Percentiles rank a stretch among this genome's conserved stretches.
phyloP scores from a whole-genome alignment of 371 early-diverging fungal genomes.

The Mucor velutinosus region DNA sequence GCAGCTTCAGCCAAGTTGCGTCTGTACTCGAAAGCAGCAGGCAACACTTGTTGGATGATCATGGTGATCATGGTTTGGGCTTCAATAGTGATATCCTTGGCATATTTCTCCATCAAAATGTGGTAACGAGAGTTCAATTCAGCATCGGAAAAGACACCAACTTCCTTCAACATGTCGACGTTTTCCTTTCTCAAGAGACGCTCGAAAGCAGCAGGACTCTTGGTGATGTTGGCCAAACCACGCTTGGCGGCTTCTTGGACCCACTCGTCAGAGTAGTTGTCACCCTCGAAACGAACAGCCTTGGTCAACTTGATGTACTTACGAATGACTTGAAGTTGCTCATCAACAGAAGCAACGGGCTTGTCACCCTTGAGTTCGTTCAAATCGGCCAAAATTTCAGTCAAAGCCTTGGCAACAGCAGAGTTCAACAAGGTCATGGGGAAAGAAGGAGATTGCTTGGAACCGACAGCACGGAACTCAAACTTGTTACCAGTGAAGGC shows the following conservation, averaged over 20 bases:
- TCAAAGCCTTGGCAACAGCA: slow-evolving; percentile 86
- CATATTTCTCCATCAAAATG: slow-evolving; percentile 93
- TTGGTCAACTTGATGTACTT: slow-evolving; percentile 82
- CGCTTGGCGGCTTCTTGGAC: slow-evolving; percentile 78
- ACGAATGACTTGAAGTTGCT: slow-evolving; percentile 86
- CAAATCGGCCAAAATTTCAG: slow-evolving; percentile 73
- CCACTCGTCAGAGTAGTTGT: slow-evolving; percentile 91
- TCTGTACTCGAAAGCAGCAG: slow-evolving; percentile 88
- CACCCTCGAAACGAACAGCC: slow-evolving; percentile 94
- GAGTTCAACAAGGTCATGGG: slow-evolving; percentile 92
- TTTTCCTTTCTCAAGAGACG: slow-evolving; percentile 74
- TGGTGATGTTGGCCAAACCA: slow-evolving; percentile 92
- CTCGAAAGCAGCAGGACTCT: slow-evolving; percentile 86
- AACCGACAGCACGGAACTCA: slow-evolving; percentile 99
- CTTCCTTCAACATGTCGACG: slow-evolving; percentile 73
- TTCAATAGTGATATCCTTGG: slow-evolving; percentile 95
- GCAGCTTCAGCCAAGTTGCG: slow-evolving; percentile 82
- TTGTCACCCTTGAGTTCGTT: slow-evolving; percentile 78
- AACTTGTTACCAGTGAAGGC: slow-evolving; percentile 99
- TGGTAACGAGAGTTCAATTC: slow-evolving; percentile 94
- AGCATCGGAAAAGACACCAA: slow-evolving; percentile 83
- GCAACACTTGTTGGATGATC: slow-evolving; percentile 83
- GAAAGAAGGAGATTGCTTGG: slow-evolving; percentile 97
- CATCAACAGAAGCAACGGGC: slow-evolving; percentile 78
- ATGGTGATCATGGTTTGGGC: slow-evolving; percentile 89